Conservation (phyloP, 768 basidiomycete species). For the Rhizopogon salebrosus region DNA sequence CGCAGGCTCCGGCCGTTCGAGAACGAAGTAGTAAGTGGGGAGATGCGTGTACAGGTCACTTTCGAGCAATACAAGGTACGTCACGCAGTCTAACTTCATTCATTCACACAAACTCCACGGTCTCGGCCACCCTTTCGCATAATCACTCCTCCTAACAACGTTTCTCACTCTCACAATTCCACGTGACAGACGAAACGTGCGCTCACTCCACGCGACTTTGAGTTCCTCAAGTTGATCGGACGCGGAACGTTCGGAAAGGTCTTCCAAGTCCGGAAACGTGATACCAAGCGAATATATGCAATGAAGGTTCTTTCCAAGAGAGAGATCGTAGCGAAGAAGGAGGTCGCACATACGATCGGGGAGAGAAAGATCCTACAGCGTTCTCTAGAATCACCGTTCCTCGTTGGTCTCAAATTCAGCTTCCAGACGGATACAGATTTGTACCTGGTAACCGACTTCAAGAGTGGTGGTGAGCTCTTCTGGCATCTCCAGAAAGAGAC, state of each 20-base stretch:
- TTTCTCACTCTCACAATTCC: constrained; percentile 12
- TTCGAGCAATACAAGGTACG: constrained; percentile 87
- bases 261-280: constrained; percentile 97
- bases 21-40: constrained; percentile 82
- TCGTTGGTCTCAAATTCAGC: constrained; percentile 96
- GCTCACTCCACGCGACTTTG: constrained; percentile 93
- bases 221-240: constrained; percentile 98
- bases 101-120: constrained; percentile 21
- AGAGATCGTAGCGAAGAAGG: constrained; percentile 98
- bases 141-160: constrained; percentile 15
- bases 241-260: constrained; percentile 97
- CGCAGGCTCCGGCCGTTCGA: constrained; percentile 69
- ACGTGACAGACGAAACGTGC: constrained; percentile 68
- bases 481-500: constrained; percentile 98
- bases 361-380: constrained; percentile 98
- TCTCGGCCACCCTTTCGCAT: constrained; percentile 19
- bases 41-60: constrained; percentile 91
- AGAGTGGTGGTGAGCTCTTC: constrained; percentile 96
- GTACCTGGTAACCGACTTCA: constrained; percentile 97
- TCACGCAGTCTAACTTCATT: constrained; percentile 17
- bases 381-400: constrained; percentile 90
- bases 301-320: constrained; percentile 99
- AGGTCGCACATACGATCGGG: constrained; percentile 98
- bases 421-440: constrained; percentile 96
- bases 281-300: constrained; percentile 98